Base-by-base conservation (phyloP, 805 yeast genomes). In the Kluyveromyces wickerhamii region DNA sequence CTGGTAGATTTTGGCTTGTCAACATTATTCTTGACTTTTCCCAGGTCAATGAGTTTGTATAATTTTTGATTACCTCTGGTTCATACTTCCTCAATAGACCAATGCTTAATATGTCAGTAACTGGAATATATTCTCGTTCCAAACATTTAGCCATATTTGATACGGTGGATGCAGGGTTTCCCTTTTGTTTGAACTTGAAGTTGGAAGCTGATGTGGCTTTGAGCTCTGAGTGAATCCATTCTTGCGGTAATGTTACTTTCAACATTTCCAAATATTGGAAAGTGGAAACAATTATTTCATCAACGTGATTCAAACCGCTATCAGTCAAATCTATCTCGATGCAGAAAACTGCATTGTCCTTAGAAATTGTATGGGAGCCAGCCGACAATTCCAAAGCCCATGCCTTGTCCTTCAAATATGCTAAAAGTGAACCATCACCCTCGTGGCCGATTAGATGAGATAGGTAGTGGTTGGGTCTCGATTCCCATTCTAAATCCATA, bases 391-490 rank as follows among this genome's bases (percentile, higher is more conserved):
- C 79, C 45, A 74, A 80, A 5, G 89, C 95, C 86, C 88, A 83
- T 10, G 88, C 82, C 43, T 71, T 63, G 21, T 62, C 54, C 59
- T 86, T 89, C 44, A 89, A 70, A 43, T 67, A 70, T 37, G 77
- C 72, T 22, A 86, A 65, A 13, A 89, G 56, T 2, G 96, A 86
- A 2, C 97, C 97, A 32, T 78, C 69, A 31, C 92, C 83, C 62
- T 89, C 98, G 57, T 89, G 97, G 26, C 97, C 97, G 31, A 89
- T 62, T 35, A 92, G 65, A 56, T 92, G 96, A 14, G 88, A 74
- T 44, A 65, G 71, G 57, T 86, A 82, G 37, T 69, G 73, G 5
- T 73, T 68, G 0, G 96, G 94, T 45, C 75, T 75, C 16, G 71
- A 68, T 35, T 71, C 70, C 83, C 88, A 83, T 33, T 62, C 56